Conservation (phyloP, 352 stramenopile species). For the Globisporangium irregulare region DNA sequence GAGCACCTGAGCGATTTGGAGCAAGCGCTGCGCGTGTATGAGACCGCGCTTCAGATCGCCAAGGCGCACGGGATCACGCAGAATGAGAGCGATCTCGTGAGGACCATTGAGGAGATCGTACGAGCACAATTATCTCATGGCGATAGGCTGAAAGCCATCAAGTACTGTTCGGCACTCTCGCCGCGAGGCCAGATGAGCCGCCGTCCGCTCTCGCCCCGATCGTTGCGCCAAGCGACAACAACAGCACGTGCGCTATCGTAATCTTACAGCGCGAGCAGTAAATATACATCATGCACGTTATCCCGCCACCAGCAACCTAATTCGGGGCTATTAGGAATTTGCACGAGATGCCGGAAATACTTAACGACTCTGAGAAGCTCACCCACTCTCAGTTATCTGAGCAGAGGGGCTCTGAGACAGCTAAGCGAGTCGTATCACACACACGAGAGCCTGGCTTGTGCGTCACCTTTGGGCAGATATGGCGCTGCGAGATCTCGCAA, state of each 20-base stretch:
- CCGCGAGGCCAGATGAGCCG: not conserved
- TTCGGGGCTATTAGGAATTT: not conserved
- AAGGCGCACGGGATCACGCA: conserved; percentile 8
- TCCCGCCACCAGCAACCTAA: not conserved
- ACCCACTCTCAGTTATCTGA: not conserved
- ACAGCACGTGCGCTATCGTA: not conserved
- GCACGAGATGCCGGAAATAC: not conserved
- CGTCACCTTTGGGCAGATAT: not conserved
- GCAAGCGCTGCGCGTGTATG: conserved; percentile 22
- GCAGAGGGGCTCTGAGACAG: not conserved
- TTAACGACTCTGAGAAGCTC: not conserved
- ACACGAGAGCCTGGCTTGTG: not conserved
- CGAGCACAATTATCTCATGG: not conserved
- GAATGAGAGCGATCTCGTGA: conserved; percentile 25
- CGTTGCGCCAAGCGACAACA: not conserved
- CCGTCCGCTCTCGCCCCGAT: not conserved
- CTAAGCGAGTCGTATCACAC: not conserved
- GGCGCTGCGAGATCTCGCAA: conserved; percentile 3
- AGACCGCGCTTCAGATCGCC: conserved; percentile 25
- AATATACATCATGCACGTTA: too few species aligned
- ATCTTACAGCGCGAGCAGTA: too few species aligned
- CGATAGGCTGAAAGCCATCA: conserved; percentile 10
- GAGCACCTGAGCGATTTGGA: conserved; percentile 40
- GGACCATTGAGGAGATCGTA: conserved; percentile 23
- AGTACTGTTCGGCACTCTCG: not conserved